phyloP scores from a whole-genome alignment of 2,329 filamentous ascomycete species.

The Colletotrichum falcatum region DNA sequence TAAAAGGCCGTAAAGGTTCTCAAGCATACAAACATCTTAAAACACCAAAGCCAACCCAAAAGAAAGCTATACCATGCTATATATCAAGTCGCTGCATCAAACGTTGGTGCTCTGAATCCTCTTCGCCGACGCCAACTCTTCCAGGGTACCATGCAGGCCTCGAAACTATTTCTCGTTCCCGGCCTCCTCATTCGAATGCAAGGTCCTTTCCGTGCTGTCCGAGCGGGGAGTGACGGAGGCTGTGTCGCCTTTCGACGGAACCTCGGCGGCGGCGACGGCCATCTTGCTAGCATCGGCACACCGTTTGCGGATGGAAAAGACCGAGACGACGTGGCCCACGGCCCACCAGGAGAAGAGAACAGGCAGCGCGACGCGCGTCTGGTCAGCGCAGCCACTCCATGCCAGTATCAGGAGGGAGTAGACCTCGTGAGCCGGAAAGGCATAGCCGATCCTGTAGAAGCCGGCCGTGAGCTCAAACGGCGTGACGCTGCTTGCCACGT shows the following conservation, averaged over 20 bases:
- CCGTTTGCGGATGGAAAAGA: constrained; percentile 45
- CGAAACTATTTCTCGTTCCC: constrained; percentile 18
- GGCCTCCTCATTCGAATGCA: constrained; percentile 19
- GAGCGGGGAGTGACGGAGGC: neutral
- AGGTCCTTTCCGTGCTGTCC: constrained; percentile 22
- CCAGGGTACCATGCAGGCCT: too few species aligned
- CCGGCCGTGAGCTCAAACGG: constrained; percentile 53
- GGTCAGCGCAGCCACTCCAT: constrained; percentile 57
- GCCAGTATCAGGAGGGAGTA: constrained; percentile 55
- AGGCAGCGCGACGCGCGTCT: constrained; percentile 54
- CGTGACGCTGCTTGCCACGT: constrained; percentile 52
- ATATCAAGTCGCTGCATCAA: constrained; percentile 1
- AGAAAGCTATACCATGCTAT: constrained; percentile 5
- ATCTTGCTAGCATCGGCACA: constrained; percentile 25
- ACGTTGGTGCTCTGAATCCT: neutral
- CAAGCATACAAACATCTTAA: neutral
- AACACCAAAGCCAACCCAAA: neutral
- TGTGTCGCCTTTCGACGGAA: neutral
- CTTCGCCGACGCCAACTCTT: neutral
- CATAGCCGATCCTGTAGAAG: constrained; percentile 55
- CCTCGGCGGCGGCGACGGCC: constrained; percentile 9
- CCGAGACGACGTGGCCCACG: constrained; percentile 44
- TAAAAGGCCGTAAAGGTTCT: neutral
- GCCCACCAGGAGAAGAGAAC: constrained; percentile 57
- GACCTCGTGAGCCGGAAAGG: constrained; percentile 50